A percentile compares a stretch with the other conserved stretches of the same genome.
Conservation (phyloP, 768 basidiomycete species). For the Floccularia luteovirens region DNA sequence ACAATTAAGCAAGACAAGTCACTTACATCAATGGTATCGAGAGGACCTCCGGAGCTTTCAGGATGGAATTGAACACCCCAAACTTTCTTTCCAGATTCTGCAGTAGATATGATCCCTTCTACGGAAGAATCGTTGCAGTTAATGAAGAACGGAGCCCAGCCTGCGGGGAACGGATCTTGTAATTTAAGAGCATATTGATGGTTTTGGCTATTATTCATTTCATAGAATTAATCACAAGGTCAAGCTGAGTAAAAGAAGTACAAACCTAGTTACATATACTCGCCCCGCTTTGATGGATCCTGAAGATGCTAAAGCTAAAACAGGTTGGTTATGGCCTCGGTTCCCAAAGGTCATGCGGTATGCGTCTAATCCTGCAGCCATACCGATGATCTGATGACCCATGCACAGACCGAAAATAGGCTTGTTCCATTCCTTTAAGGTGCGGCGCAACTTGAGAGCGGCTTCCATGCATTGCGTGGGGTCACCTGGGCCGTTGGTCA, state of each 20-base stretch:
- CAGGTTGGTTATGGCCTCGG: slow-evolving; percentile 98
- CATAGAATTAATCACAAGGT: slow-evolving; percentile 4
- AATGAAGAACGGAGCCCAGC: slow-evolving; percentile 99
- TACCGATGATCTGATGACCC: slow-evolving; percentile 97
- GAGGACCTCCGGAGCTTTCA: slow-evolving; percentile 95
- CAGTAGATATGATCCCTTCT: slow-evolving; percentile 95
- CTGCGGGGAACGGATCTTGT: slow-evolving; percentile 90
- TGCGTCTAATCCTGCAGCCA: slow-evolving; percentile 94
- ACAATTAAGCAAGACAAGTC: background rate
- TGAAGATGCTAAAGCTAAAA: slow-evolving; percentile 87
- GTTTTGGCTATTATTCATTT: slow-evolving; percentile 60
- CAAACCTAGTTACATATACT: slow-evolving; percentile 91
- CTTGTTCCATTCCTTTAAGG: slow-evolving; percentile 82
- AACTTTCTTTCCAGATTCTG: slow-evolving; percentile 80
- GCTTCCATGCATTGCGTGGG: slow-evolving; percentile 86
- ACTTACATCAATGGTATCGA: slow-evolving; percentile 93
- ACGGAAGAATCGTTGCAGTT: slow-evolving; percentile 99
- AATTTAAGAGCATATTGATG: slow-evolving; percentile 96
- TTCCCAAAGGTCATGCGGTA: slow-evolving; percentile 99
- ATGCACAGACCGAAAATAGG: slow-evolving; percentile 99
- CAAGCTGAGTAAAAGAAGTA: slow-evolving; percentile 4
- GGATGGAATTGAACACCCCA: slow-evolving; percentile 99
- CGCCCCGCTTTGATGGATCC: slow-evolving; percentile 94
- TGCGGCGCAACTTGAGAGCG: slow-evolving; percentile 70
- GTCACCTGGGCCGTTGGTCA: slow-evolving; percentile 96